Evolutionary conservation across 768 basidiomycete species (phyloP), one percentile per base, ranked within the genome.

Genomic region (Kwoniella newhampshirensis): DNA sequence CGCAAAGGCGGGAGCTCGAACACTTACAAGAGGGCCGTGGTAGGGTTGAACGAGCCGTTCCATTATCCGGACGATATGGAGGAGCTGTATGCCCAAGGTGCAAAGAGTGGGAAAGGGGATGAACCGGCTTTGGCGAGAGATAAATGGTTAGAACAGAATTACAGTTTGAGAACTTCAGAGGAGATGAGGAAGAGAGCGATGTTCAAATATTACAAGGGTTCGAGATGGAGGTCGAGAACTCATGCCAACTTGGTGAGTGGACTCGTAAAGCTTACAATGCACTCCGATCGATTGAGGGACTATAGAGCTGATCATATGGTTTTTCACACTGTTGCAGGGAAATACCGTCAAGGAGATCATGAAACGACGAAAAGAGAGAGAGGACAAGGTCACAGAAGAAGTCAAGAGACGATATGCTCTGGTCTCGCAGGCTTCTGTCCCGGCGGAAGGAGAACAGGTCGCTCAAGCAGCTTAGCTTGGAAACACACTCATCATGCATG

Each of bases 1-100:
- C 55, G 64, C 23, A 56, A 66, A 52, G 51, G 51, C 3, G 75
- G 75, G 2, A 50, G 45, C 17, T 46, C 44, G 20, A 58, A 75
- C 27, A 86, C 86, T 20, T 93, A 90, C 80, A 97, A 97, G 74
- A 87, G 89, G 32, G 91, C 91, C 2, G 85, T 94, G 32, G 90
- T 97, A 20, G 92, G 92, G 26, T 82, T 97, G 54, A 84, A 87
- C 23, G 86, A 93, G 62, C 92, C 92, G 1, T 97, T 97, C 81
- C 91, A 93, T 79, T 94, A 91, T 73, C 92, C 92, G 0, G 83
- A 82, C 51, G 83, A 86, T 43, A 57, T 85, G 59, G 89, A 88
- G 68, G 91, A 91, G 74, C 88, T 94, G 86, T 63, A 78, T 12
- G 72, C 66, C n/a, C 76, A 80, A 46, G 82, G 85, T 59, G 80